phyloP scores from a whole-genome alignment of 371 early-diverging fungal species.

The Mucor irregularis region DNA sequence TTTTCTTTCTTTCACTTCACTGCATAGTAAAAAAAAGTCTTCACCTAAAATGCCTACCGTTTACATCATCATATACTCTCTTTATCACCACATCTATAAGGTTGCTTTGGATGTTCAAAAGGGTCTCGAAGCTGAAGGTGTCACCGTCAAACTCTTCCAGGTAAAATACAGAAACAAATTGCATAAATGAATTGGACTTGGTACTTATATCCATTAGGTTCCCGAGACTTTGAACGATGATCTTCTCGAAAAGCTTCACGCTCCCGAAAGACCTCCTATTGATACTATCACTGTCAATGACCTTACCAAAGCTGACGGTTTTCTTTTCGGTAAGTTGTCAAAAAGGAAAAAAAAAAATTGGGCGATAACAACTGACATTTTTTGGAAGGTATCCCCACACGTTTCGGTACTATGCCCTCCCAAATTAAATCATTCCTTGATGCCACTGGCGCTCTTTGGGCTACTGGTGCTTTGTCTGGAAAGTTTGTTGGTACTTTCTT shows the following conservation, averaged over 20 bases:
- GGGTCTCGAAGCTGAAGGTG: slow-evolving; percentile 58
- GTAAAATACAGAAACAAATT: background rate
- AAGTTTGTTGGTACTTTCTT: slow-evolving; percentile 79
- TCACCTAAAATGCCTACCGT: slow-evolving; percentile 34
- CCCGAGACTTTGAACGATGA: slow-evolving; percentile 68
- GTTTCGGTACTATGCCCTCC: slow-evolving; percentile 73
- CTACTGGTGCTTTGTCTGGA: slow-evolving; percentile 61
- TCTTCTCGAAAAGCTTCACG: slow-evolving; percentile 70
- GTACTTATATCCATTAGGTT: slow-evolving; percentile 24
- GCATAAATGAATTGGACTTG: slow-evolving; percentile 9
- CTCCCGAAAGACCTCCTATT: slow-evolving; percentile 58
- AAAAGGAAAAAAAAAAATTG: background rate
- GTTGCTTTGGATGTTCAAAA: slow-evolving; percentile 60
- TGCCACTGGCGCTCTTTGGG: slow-evolving; percentile 75
- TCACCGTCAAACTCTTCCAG: slow-evolving; percentile 66
- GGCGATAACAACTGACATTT: background rate
- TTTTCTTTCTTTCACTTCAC: slow-evolving; percentile 3
- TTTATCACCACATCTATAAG: slow-evolving; percentile 58
- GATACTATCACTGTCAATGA: slow-evolving; percentile 66
- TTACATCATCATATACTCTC: slow-evolving; percentile 48
- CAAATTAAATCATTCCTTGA: slow-evolving; percentile 77
- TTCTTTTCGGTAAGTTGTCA: slow-evolving; percentile 65
- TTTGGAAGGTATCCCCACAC: slow-evolving; percentile 60
- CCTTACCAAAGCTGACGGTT: slow-evolving; percentile 71
- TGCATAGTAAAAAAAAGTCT: background rate